Percentiles rank a stretch among this genome's conserved stretches.
Conservation (phyloP, 169 alveolate species). For the Toxoplasma gondii region DNA sequence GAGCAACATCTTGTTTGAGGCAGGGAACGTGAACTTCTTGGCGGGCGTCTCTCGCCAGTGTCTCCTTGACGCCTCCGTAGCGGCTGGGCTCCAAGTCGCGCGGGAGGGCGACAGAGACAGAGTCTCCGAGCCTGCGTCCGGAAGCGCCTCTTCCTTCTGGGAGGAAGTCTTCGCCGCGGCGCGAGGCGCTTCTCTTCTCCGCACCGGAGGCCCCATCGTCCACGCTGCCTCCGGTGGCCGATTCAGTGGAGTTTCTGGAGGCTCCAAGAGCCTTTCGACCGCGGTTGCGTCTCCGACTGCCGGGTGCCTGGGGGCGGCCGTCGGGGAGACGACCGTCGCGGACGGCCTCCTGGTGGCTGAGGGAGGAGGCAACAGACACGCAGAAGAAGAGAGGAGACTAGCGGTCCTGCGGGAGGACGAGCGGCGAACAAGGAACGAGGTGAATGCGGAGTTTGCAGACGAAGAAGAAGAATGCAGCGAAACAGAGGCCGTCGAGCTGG, state of each 20-base stretch:
- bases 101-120: conserved; percentile 36
- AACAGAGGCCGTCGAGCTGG: conserved; percentile 22
- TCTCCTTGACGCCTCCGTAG: conserved; percentile 5
- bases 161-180: not conserved
- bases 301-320: not conserved
- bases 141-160: not conserved
- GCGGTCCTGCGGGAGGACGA: not conserved
- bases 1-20: conserved; percentile 5
- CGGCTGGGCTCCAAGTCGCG: conserved; percentile 30
- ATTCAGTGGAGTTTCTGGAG: not conserved
- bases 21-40: conserved; percentile 9
- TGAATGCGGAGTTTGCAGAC: not conserved
- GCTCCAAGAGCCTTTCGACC: not conserved
- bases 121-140: not conserved
- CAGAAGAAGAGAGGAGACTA: not conserved
- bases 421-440: not conserved
- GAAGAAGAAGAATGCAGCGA: conserved; percentile 9
- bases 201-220: not conserved
- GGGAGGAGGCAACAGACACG: not conserved
- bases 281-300: not conserved
- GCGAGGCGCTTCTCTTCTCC: not conserved
- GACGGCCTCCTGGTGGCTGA: not conserved
- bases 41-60: conserved; percentile 16
- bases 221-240: not conserved
- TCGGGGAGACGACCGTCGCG: not conserved